Evolutionary conservation across 1,139 yeast species (phyloP).

Genomic region (Candida smagusa): DNA sequence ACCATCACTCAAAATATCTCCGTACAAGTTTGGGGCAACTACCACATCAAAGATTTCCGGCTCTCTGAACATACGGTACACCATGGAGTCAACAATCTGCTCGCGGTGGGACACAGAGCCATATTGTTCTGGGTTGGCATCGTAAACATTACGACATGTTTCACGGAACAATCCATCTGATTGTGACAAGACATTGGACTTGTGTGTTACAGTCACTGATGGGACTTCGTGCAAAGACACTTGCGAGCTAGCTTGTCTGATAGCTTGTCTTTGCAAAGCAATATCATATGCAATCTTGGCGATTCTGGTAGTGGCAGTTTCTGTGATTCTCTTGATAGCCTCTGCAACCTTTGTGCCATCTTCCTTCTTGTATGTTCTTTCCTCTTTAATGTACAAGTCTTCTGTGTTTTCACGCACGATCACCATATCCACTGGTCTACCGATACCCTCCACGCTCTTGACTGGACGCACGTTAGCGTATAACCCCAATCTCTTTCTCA

Average conservation of each 20-base stretch:
- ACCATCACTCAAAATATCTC: constrained; percentile 96
- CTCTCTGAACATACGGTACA: constrained; percentile 96
- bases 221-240: constrained; percentile 51
- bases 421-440: constrained; percentile 92
- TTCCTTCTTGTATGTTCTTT: constrained; percentile 63
- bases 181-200: constrained; percentile 88
- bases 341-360: constrained; percentile 88
- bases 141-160: constrained; percentile 75
- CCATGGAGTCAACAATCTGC: constrained; percentile 99
- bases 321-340: constrained; percentile 94
- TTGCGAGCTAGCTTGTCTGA: constrained; percentile 56
- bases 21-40: constrained; percentile 97
- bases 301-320: constrained; percentile 78
- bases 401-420: constrained; percentile 98
- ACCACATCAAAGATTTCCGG: constrained; percentile 96
- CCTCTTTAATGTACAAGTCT: constrained; percentile 93
- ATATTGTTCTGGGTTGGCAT: constrained; percentile 57
- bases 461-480: constrained; percentile 98
- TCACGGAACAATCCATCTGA: constrained; percentile 97
- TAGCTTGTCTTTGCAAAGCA: constrained; percentile 84
- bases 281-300: constrained; percentile 91
- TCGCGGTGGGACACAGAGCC: constrained; percentile 69
- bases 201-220: constrained; percentile 89
- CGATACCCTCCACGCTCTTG: constrained; percentile 80
- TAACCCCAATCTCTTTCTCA: constrained; percentile 89